A percentile compares a stretch with the other conserved stretches of the same genome.
phyloP scores from a whole-genome alignment of 2,329 filamentous ascomycete genomes.

The Ramularia endophylla region DNA sequence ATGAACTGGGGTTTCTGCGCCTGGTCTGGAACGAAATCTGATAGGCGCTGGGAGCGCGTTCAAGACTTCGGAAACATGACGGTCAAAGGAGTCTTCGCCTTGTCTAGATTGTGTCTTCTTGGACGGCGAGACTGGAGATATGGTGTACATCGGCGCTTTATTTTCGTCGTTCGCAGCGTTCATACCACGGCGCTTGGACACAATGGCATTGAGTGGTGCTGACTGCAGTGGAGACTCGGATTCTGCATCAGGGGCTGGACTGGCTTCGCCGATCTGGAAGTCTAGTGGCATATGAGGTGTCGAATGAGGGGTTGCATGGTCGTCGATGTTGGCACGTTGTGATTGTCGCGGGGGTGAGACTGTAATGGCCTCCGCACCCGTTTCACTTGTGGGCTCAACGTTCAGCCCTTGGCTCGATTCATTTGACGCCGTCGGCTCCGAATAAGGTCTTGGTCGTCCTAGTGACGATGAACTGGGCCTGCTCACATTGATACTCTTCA shows the following conservation, averaged over 20 bases:
- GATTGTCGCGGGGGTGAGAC: no score
- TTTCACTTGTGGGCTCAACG: no score
- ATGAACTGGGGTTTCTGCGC: slow-evolving; percentile 31
- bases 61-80: slow-evolving; percentile 33
- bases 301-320: no score
- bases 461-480: slow-evolving; percentile 3
- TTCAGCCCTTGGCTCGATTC: no score
- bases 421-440: no score
- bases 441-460: no score
- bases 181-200: slow-evolving; percentile 34
- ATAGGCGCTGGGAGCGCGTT: slow-evolving; percentile 55
- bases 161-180: slow-evolving; percentile 6
- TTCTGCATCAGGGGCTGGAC: slow-evolving; percentile 1
- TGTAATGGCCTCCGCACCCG: no score
- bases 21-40: slow-evolving; percentile 56
- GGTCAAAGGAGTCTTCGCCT: slow-evolving; percentile 51
- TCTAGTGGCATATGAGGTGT: no score
- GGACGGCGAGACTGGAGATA: neutral
- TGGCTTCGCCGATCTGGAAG: neutral
- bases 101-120: neutral
- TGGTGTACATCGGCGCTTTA: slow-evolving; percentile 1
- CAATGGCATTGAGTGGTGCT: slow-evolving; percentile 39
- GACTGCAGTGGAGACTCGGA: slow-evolving; percentile 6
- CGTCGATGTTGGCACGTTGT: no score
- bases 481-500: slow-evolving; percentile 28